Evolutionary conservation across 2,329 filamentous ascomycete species (phyloP).

Genomic region (Albifimbria verrucaria): DNA sequence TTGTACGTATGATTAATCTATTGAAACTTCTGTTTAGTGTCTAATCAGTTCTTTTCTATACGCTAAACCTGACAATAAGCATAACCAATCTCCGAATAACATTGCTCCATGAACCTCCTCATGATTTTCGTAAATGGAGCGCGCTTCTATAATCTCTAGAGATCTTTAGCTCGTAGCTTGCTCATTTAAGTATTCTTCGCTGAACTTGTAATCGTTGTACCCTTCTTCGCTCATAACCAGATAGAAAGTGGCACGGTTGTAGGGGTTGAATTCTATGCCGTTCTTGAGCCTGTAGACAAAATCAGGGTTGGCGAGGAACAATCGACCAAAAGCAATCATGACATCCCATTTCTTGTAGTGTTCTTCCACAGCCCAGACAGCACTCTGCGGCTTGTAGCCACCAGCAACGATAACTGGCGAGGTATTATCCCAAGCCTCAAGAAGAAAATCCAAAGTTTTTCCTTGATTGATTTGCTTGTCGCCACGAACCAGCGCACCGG

Average conservation of each 20-base stretch:
- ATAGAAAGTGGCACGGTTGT: slow-evolving; percentile 39
- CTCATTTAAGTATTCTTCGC: slow-evolving; percentile 11
- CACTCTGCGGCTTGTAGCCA: slow-evolving; percentile 21
- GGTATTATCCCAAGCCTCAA: slow-evolving; percentile 28
- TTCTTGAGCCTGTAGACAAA: slow-evolving; percentile 35
- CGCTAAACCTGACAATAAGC: no score
- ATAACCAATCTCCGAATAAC: no score
- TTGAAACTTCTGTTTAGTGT: no score
- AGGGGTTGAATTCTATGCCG: slow-evolving; percentile 30
- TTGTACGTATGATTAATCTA: no score
- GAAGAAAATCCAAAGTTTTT: slow-evolving; percentile 24
- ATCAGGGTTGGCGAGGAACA: slow-evolving; percentile 32
- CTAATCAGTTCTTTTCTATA: no score
- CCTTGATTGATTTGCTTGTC: slow-evolving; percentile 25
- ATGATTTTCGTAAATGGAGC: no score
- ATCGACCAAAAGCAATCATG: slow-evolving; percentile 26
- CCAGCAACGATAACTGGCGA: slow-evolving; percentile 30
- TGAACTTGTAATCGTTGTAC: slow-evolving; percentile 28
- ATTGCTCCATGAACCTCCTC: no score
- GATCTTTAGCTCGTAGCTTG: no score
- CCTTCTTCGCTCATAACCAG: slow-evolving; percentile 15
- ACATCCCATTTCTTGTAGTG: slow-evolving; percentile 23
- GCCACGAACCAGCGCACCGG: slow-evolving; percentile 31
- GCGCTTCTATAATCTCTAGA: no score
- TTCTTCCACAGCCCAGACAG: slow-evolving; percentile 17